phyloP scores from a whole-genome alignment of 75 land plant species.

The Picea glauca region DNA sequence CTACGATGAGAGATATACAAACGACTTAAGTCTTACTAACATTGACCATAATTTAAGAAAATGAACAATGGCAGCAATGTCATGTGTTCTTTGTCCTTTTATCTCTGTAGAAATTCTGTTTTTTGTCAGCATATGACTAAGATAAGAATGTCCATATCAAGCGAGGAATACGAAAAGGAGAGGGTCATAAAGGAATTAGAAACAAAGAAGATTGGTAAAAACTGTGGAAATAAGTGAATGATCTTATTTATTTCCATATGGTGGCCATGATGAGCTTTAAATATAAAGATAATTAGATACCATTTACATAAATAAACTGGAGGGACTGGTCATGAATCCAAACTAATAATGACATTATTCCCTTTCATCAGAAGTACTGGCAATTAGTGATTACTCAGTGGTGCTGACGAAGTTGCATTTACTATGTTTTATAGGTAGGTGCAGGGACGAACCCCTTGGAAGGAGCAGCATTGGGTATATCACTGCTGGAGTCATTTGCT shows the following conservation, averaged over 20 bases:
- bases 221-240: background rate
- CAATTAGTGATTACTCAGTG: no score
- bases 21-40: no score
- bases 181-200: background rate
- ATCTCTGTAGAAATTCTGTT: background rate
- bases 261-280: background rate
- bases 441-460: constrained; percentile 95
- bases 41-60: no score
- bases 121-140: background rate
- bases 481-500: constrained; percentile 82
- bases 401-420: no score
- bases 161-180: background rate
- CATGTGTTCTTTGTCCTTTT: background rate
- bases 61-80: no score
- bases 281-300: no score
- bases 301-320: no score
- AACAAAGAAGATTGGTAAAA: background rate
- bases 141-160: background rate
- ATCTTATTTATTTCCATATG: background rate
- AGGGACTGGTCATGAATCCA: no score
- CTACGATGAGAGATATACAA: no score
- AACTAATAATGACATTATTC: no score
- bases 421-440: constrained; percentile 20
- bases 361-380: no score
- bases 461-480: constrained; percentile 97